Conservation (phyloP, 2,329 filamentous ascomycete genomes). For the Monascus ruber region DNA sequence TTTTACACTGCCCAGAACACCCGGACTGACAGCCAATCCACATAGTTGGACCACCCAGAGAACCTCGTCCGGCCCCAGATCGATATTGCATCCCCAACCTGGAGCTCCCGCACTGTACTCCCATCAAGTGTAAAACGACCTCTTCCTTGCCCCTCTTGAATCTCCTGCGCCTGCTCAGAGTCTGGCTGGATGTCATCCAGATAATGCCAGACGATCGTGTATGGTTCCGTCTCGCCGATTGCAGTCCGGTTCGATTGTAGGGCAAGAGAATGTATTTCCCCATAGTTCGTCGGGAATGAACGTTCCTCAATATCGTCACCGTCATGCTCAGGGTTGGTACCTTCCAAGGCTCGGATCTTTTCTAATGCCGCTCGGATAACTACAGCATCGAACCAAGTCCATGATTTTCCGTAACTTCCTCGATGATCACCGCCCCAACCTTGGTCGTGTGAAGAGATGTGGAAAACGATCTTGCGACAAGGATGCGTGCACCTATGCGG, state of each 20-base stretch:
- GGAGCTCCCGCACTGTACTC: slow-evolving; percentile 20
- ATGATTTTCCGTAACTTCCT: slow-evolving; percentile 20
- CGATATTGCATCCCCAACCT: slow-evolving; percentile 25
- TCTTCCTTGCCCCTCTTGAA: slow-evolving; percentile 19
- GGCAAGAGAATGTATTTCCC: slow-evolving; percentile 6
- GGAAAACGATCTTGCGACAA: slow-evolving; percentile 29
- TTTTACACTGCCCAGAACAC: slow-evolving; percentile 28
- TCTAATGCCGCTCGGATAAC: slow-evolving; percentile 15
- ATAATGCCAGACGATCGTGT: slow-evolving; percentile 25
- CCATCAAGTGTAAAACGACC: slow-evolving; percentile 26
- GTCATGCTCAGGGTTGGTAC: slow-evolving; percentile 1
- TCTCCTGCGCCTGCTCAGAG: slow-evolving; percentile 20
- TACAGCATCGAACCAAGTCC: slow-evolving; percentile 29
- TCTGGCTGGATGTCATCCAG: slow-evolving; percentile 18
- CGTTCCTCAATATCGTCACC: slow-evolving; percentile 4
- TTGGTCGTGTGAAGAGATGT: slow-evolving; percentile 26
- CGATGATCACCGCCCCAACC: slow-evolving; percentile 16
- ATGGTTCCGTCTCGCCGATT: slow-evolving; percentile 9
- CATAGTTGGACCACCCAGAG: slow-evolving; percentile 24
- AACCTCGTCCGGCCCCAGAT: slow-evolving; percentile 30
- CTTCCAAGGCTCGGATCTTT: slow-evolving; percentile 1
- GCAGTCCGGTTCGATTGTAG: slow-evolving; percentile 21
- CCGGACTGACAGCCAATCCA: slow-evolving; percentile 17
- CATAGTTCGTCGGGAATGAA: neutral
- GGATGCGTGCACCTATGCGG: slow-evolving; percentile 25